A percentile compares a stretch with the other conserved stretches of the same genome.
These are phyloP conservation scores for Tremella mesenterica DNA, from an alignment of 768 basidiomycete species.

Conservation along the genomic window DNA sequence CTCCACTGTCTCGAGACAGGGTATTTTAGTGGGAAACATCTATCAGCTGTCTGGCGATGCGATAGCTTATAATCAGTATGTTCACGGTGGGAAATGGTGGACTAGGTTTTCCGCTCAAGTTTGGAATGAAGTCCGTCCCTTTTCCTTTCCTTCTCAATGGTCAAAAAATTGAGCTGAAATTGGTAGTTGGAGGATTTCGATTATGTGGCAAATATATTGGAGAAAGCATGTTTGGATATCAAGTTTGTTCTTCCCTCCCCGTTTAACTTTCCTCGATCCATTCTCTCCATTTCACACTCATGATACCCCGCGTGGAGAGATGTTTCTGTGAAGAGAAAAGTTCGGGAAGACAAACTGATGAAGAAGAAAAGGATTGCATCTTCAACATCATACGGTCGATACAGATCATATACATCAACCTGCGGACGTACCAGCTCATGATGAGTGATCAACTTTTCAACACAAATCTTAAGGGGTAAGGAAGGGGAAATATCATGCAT, in stretches of 20 bases:
- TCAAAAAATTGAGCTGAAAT: background rate
- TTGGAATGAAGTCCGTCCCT: conserved; percentile 32
- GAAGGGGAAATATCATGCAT: background rate
- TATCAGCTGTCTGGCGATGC: no score
- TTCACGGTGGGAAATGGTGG: conserved; percentile 34
- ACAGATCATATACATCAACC: background rate
- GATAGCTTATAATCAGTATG: conserved; percentile 13
- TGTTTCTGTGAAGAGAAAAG: background rate
- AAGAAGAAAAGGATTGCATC: conserved; percentile 1
- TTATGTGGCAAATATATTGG: conserved; percentile 3
- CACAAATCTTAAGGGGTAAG: background rate
- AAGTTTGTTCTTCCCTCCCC: conserved; percentile 3
- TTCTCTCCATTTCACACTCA: no score
- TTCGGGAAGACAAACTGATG: background rate
- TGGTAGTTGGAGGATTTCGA: conserved; percentile 17
- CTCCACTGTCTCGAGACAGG: background rate
- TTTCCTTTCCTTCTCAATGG: background rate
- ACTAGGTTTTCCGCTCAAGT: conserved; percentile 37
- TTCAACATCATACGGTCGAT: background rate
- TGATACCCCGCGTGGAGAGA: no score
- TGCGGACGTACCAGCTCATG: conserved; percentile 11
- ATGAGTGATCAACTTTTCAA: conserved; percentile 9
- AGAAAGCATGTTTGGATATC: conserved; percentile 7
- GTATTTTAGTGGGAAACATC: background rate
- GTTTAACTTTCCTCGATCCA: background rate